Evolutionary conservation across 2,329 filamentous ascomycete species (phyloP).

Genomic region (Beauveria asiatica): DNA sequence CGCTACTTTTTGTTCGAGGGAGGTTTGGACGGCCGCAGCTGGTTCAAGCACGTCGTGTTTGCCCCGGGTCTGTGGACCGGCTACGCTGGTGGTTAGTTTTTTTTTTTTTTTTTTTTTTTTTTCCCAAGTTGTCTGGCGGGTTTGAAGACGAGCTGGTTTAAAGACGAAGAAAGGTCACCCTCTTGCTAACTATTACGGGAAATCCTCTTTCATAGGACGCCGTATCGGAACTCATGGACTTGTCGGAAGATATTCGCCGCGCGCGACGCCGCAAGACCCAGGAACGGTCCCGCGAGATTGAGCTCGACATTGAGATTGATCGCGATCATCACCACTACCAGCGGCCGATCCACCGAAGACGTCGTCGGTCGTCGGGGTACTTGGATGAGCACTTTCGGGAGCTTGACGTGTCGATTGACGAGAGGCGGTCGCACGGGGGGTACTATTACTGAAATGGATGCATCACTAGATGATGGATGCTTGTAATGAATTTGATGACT

Average conservation of each 20-base stretch:
- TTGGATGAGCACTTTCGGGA: constrained; percentile 6
- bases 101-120: too few relatives aligned
- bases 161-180: neutral
- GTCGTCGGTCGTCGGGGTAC: constrained; percentile 1
- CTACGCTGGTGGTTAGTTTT: constrained; percentile 63
- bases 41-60: constrained; percentile 96
- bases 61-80: constrained; percentile 88
- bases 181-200: neutral
- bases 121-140: too few relatives aligned
- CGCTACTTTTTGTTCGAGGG: constrained; percentile 66
- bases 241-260: constrained; percentile 1
- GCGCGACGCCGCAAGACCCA: neutral
- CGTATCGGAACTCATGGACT: constrained; percentile 1
- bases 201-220: neutral
- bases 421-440: neutral
- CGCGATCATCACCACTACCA: neutral
- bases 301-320: constrained; percentile 11
- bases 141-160: too few relatives aligned
- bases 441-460: neutral
- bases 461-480: too few relatives aligned
- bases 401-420: constrained; percentile 3
- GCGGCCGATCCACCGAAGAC: neutral
- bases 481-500: neutral
- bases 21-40: constrained; percentile 69
- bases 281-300: neutral